Base-by-base conservation (phyloP, 2,329 filamentous ascomycete species). In the Arthrobotrys iridis region DNA sequence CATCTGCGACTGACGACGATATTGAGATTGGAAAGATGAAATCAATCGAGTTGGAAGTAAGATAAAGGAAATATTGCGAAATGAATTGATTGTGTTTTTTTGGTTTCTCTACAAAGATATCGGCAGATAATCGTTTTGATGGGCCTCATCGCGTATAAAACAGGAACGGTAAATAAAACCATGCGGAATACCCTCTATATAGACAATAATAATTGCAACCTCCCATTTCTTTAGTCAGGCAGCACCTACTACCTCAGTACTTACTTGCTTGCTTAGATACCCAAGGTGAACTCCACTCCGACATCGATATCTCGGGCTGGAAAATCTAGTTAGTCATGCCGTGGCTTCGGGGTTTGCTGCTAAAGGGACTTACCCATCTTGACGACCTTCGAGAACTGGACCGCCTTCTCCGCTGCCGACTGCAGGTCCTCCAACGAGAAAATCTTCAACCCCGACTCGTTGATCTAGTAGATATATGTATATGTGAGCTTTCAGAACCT, bases 371-470 rank as follows among this genome's bases (percentile, higher is more conserved):
- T 85, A 92, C 90, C 92, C 90, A 97, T 91, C 90, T 98, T 98
- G 81, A 99, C 95, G 79, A 99, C 92, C 89, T 97, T 98, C 81
- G 93, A 97, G 84, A 99, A 94, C 85, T 99, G 94, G 78, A 99
- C 95, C 28, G 93, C 91, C 88, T 96, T 98, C 88, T 98, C 95
- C 78, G 95, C 95, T 43, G 95, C 95, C 82, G 85, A 95, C 86
- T 99, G 95, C 81, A 99, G 88, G 85, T 99, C 95, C 82, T 98
- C 94, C 77, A 99, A 98, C 81, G 92, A 96, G 88, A 99, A 99
- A 85, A 99, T 99, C 90, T 99, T 99, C 82, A 99, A 89, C 80
- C 95, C 93, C 64, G 93, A 96, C 83, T 99, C 93, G 87, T 95
- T 96, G 86, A 99, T 93, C 86, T 88, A 77, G 10, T 72, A 28